Conservation (phyloP, 1,139 yeast genomes). For the Taphrina communis region DNA sequence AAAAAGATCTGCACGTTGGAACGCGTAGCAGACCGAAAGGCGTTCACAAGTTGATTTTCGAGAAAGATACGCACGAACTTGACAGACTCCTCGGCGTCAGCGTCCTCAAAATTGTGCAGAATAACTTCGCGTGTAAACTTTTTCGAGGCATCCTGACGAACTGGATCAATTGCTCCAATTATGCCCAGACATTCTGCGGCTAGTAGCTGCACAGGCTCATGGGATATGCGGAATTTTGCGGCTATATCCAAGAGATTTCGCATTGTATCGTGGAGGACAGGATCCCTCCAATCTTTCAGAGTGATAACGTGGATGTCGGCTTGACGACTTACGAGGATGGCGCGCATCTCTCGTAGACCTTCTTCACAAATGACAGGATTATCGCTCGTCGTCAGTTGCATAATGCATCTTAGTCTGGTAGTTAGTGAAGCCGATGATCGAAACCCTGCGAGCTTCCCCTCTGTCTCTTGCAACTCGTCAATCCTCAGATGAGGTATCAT, state of each 20-base stretch:
- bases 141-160: slow-evolving; percentile 61
- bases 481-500: slow-evolving; percentile 48
- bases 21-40: slow-evolving; percentile 88
- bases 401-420: slow-evolving; percentile 57
- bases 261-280: slow-evolving; percentile 57
- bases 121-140: slow-evolving; percentile 58
- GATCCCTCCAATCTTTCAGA: slow-evolving; percentile 49
- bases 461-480: slow-evolving; percentile 47
- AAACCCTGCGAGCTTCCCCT: slow-evolving; percentile 37
- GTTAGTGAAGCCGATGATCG: slow-evolving; percentile 40
- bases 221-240: slow-evolving; percentile 61
- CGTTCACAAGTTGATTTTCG: slow-evolving; percentile 71
- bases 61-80: slow-evolving; percentile 70
- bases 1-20: slow-evolving; percentile 83
- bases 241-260: slow-evolving; percentile 66
- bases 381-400: slow-evolving; percentile 65
- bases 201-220: slow-evolving; percentile 60
- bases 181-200: slow-evolving; percentile 75
- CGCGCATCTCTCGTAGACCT: slow-evolving; percentile 70
- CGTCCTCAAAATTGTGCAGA: slow-evolving; percentile 61
- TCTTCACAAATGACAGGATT: slow-evolving; percentile 80
- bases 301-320: slow-evolving; percentile 55
- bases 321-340: slow-evolving; percentile 60
- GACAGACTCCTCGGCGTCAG: slow-evolving; percentile 65
- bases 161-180: slow-evolving; percentile 79